Base-by-base conservation (phyloP, 352 stramenopile species). In the Nothophytophthora sp. region DNA sequence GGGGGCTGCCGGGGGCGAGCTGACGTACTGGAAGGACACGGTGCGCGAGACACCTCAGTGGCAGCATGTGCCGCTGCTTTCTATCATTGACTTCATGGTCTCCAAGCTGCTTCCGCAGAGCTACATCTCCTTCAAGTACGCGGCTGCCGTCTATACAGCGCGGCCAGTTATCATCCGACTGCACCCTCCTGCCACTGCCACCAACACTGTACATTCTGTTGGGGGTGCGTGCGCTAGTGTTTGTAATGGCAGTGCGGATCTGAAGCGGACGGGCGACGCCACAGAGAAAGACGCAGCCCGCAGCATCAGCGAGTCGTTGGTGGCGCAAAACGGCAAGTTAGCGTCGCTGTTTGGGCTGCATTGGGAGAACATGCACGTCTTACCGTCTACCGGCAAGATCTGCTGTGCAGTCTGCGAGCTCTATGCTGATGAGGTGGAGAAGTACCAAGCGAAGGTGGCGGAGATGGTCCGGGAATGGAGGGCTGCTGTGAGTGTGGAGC, bases 71-170 rank as follows among this genome's bases (percentile, higher is more conserved):
- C 58, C 69, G 23, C 45, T 83, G 28, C 60, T 83, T 4, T 68
- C 72, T 18, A 76, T 80, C 23, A 69, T 80, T 22, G 66, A 77
- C 56, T 83, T 83, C 55, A 73, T 83, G 53, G 58, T 73, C 8
- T 55, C 55, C n/a, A 66, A 72, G 23, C 44, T 83, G 18, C 39
- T 83, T 10, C 69, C 72, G n/a, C 69, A 83, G 60, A 79, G 72
- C 41, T 83, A 80, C 45, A 80, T 83, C 47, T 67, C 66, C 10
- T 83, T 83, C 45, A 83, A 83, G 38, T 83, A 78, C 55, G 68
- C 72, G 37, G 73, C 72, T 4, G 70, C 72, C 15, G 69, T 80
- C 19, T 83, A 76, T 50, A 83, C 66, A 13, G 72, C 72, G 22
- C 72, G 72, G 34, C 72, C 72, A 2, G 59, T 83, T 48, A 67